Base-by-base conservation (phyloP, 2,329 filamentous ascomycete species). In the Byssochlamys sp. region DNA sequence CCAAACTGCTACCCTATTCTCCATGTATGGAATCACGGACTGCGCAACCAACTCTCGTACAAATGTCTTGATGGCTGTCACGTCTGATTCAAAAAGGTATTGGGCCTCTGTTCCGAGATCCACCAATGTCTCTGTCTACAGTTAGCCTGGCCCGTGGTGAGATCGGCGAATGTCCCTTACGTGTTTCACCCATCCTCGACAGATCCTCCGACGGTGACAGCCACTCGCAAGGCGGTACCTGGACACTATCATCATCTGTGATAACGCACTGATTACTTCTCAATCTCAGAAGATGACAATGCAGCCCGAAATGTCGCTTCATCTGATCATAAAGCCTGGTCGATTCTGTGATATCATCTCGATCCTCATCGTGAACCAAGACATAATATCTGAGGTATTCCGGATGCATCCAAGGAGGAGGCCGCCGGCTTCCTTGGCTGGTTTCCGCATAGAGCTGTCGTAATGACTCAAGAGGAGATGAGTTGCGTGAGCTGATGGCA, bases 361-460 rank as follows among this genome's bases (percentile, higher is more conserved):
- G 85, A 69, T 99, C 94, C 74, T 99, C 95, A 65, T 99, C 94
- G 67, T 99, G 94, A 19, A 99, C 87, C 49, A 99, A 79, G 14
- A 99, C 89, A 73, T 99, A 99, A 73, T 99, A 99, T 61, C 94
- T 84, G 62, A 99, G 78, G 71, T 94, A 99, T 60, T 97, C 91
- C 29, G 88, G 87, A 68, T 95, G 87, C 0, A 96, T 88, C 88
- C 92, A 99, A 24, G 82, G 78, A 0, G 92, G 92, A 56, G 95
- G 75, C 56, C 83, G 82, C 63, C 83, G 82, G 45, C 87, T 83
- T 10, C 90, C 91, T 58, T 86, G 84, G 62, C 84, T 91, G n/a
- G 90, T 94, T 63, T 90, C 88, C 53, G 84, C 82, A 71, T 97
- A 99, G 3, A 99, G 77, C 63, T 84, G 86, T 56, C 91, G 81